A percentile compares a stretch with the other conserved stretches of the same genome.
These are phyloP conservation scores for Lolium perenne DNA, from an alignment of 176 grass and related monocot species.

Conservation along the genomic window DNA sequence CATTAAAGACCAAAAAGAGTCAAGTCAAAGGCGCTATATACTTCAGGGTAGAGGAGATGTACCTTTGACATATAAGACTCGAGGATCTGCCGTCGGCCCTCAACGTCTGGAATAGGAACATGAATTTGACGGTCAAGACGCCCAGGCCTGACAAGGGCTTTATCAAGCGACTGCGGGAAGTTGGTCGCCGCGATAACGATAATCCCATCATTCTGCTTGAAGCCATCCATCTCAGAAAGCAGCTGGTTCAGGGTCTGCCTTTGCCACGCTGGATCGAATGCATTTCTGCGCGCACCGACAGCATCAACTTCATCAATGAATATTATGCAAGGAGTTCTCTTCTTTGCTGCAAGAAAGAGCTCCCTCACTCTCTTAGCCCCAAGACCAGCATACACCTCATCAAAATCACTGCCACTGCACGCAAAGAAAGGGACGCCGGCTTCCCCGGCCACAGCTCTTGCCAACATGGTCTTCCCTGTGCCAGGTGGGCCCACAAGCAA, in stretches of 20 bases:
- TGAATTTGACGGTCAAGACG: constrained; percentile 81
- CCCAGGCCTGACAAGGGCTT: constrained; percentile 69
- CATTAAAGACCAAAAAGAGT: not conserved
- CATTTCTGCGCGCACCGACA: not conserved
- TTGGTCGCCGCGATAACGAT: constrained; percentile 91
- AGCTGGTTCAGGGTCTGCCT: constrained; percentile 2
- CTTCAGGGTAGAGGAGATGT: not conserved
- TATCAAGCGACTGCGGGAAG: constrained; percentile 57
- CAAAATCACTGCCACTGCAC: not conserved
- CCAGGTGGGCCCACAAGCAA: too few relatives aligned
- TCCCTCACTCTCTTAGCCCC: constrained; percentile 8
- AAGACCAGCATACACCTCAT: not conserved
- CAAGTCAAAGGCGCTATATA: not conserved
- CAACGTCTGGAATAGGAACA: constrained; percentile 85
- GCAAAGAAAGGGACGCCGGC: not conserved
- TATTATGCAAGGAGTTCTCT: not conserved
- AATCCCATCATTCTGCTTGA: constrained; percentile 87
- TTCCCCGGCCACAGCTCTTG: not conserved
- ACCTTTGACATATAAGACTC: constrained; percentile 88
- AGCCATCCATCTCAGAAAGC: constrained; percentile 53
- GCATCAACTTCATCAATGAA: not conserved
- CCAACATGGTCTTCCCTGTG: constrained; percentile 2
- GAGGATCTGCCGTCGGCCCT: constrained; percentile 79
- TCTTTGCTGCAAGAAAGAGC: not conserved
- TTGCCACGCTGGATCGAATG: not conserved